Evolutionary conservation across 169 alveolate species (phyloP).

Genomic region (Eimeria sp.): DNA sequence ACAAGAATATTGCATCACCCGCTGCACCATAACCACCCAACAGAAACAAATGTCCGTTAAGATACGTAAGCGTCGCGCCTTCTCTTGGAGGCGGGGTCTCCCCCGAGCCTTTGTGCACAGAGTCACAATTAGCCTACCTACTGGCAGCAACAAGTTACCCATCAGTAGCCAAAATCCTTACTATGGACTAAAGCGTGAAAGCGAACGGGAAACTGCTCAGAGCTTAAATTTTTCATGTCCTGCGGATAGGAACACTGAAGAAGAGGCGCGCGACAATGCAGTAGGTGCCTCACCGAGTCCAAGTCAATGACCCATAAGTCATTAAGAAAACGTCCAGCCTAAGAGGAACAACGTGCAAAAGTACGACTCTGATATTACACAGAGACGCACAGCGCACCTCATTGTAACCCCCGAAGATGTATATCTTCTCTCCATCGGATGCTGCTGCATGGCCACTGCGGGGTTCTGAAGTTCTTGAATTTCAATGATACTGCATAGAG

Average conservation of each 20-base stretch:
- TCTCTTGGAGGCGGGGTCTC: slow-evolving; percentile 65
- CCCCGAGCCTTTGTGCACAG: slow-evolving; percentile 10
- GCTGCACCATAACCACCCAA: slow-evolving; percentile 82
- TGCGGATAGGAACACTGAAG: neutral
- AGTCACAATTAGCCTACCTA: neutral
- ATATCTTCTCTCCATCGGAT: slow-evolving; percentile 82
- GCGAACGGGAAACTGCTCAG: slow-evolving; percentile 75
- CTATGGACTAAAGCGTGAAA: slow-evolving; percentile 48
- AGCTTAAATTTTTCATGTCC: slow-evolving; percentile 28
- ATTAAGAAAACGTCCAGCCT: slow-evolving; percentile 81
- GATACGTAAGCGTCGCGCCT: slow-evolving; percentile 77
- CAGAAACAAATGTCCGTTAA: slow-evolving; percentile 77
- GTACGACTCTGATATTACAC: neutral
- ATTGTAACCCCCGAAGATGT: slow-evolving; percentile 83
- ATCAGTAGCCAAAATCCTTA: neutral
- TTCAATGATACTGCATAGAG: neutral
- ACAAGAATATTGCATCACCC: neutral
- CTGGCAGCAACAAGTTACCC: neutral
- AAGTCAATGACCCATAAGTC: slow-evolving; percentile 81
- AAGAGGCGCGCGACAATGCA: neutral
- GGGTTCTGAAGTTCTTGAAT: slow-evolving; percentile 51
- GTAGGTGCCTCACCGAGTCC: slow-evolving; percentile 60
- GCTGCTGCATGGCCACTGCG: slow-evolving; percentile 85
- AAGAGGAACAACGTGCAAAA: neutral
- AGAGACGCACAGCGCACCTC: slow-evolving; percentile 34